Base-by-base conservation (phyloP, 2,329 filamentous ascomycete genomes). In the Amylocarpus encephaloides region DNA sequence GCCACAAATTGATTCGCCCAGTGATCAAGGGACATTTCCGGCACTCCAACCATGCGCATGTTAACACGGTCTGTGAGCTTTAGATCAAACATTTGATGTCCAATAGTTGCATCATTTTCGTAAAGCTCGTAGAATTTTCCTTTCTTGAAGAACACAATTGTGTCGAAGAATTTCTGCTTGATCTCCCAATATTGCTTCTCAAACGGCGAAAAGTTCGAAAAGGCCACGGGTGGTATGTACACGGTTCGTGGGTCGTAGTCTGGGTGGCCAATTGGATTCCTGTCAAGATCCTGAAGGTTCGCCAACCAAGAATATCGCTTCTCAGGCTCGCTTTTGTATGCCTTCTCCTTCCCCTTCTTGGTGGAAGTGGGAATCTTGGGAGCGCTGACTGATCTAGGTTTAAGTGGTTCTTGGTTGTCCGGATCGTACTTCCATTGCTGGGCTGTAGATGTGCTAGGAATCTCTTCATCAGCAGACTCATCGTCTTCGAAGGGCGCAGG, bases 121-220 rank as follows among this genome's bases (percentile, higher is more conserved):
- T 97, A 98, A 0, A 98, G 77, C 67, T 98, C 93, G 65, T 96
- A 98, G 69, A 98, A 98, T 63, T 98, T 98, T 63, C 93, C 93
- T 74, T 98, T 98, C 70, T 97, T 98, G 82, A 98, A 98, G 71
- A 98, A 98, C 13, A 98, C 92, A 41, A 98, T 85, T 0, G 91
- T 96, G 59, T 96, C 90, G 87, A 88, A 97, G 58, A 94, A 88
- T 61, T 96, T 96, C 68, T 91, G 87, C 72, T 98, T 98, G 68
- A 98, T 97, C 63, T 95, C 89, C 93, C 93, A 98, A 67, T 98
- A 98, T 66, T 98, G 93, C 68, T 90, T 94, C 70, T 98, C 93
- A 58, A 98, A 98, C 0, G 92, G 80, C 0, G 91, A 94, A 66
- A 98, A 96, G 22, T 86, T 84, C 29, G 72, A 71, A 83, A 85